Evolutionary conservation across 129 eudicot species (phyloP).

Genomic region (Artemisia argyi): DNA sequence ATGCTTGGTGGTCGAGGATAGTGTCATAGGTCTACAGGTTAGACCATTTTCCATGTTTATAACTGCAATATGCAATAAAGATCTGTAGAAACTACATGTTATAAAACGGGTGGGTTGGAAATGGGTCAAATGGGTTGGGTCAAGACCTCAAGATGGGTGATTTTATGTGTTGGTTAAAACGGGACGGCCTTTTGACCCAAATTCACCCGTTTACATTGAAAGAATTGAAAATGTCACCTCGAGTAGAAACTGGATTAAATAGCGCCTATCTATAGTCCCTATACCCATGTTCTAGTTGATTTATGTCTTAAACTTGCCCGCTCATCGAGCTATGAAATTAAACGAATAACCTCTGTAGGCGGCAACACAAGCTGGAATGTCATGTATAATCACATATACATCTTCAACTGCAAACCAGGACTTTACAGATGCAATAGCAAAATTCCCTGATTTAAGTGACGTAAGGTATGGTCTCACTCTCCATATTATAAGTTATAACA

Average conservation of each 20-base stretch:
- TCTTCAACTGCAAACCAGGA: conserved; percentile 91
- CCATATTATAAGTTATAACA: not conserved
- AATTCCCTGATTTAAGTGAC: conserved; percentile 72
- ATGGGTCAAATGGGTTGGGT: no score
- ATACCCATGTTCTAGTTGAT: not conserved
- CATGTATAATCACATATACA: conserved; percentile 85
- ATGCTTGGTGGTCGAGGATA: conserved; percentile 94
- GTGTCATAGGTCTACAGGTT: conserved; percentile 98
- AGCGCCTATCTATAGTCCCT: not conserved
- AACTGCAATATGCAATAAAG: conserved; percentile 4
- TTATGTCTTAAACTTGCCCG: not conserved
- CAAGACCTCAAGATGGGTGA: no score
- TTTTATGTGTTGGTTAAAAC: no score
- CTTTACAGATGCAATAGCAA: conserved; percentile 78
- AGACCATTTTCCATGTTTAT: not conserved
- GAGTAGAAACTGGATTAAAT: not conserved
- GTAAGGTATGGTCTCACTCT: conserved; percentile 52
- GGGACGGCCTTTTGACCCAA: no score
- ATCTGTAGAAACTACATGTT: not conserved
- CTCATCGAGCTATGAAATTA: not conserved
- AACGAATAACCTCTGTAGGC: conserved; percentile 56
- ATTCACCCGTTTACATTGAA: no score
- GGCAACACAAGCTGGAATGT: conserved; percentile 92
- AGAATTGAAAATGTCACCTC: no score
- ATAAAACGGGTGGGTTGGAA: no score